phyloP scores from a whole-genome alignment of 2,329 filamentous ascomycete species.

The Pseudogymnoascus sp. region DNA sequence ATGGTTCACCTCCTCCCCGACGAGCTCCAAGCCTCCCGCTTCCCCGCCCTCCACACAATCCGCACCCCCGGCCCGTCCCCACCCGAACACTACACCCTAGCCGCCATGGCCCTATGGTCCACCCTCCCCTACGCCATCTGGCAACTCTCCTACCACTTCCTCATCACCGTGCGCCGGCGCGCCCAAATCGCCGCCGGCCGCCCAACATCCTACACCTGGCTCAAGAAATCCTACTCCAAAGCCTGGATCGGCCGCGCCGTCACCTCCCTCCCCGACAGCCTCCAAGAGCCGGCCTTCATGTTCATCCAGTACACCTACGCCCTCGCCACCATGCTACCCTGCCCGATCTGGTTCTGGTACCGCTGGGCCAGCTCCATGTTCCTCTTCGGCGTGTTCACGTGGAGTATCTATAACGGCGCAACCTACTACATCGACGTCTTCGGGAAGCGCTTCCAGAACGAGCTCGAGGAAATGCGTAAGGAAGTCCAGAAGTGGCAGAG shows the following conservation, averaged over 20 bases:
- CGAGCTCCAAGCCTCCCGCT: conserved; percentile 59
- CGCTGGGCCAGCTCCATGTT: conserved; percentile 72
- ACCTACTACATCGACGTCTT: conserved; percentile 99
- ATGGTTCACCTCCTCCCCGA: conserved; percentile 74
- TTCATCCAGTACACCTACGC: conserved; percentile 90
- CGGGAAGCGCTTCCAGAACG: conserved; percentile 92
- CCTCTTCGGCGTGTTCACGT: conserved; percentile 75
- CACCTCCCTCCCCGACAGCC: conserved; percentile 61
- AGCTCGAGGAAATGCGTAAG: conserved; percentile 79
- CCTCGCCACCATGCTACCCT: conserved; percentile 86
- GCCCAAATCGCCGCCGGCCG: conserved; percentile 94
- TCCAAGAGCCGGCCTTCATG: conserved; percentile 94
- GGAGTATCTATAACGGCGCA: conserved; percentile 94
- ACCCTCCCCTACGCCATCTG: conserved; percentile 87
- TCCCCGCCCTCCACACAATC: conserved; percentile 81
- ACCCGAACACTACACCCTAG: conserved; percentile 69
- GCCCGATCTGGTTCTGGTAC: conserved; percentile 90
- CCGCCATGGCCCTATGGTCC: conserved; percentile 89
- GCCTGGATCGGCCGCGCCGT: conserved; percentile 84
- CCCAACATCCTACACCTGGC: conserved; percentile 95
- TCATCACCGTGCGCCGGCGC: conserved; percentile 89
- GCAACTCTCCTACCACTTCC: conserved; percentile 88
- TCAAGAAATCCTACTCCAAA: conserved; percentile 84
- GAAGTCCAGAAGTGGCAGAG: conserved; percentile 87
- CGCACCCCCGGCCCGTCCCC: conserved; percentile 63